These are phyloP conservation scores for Camellia lanceoleosa DNA, from an alignment of 148 eudicot genomes.

Conservation along the genomic window DNA sequence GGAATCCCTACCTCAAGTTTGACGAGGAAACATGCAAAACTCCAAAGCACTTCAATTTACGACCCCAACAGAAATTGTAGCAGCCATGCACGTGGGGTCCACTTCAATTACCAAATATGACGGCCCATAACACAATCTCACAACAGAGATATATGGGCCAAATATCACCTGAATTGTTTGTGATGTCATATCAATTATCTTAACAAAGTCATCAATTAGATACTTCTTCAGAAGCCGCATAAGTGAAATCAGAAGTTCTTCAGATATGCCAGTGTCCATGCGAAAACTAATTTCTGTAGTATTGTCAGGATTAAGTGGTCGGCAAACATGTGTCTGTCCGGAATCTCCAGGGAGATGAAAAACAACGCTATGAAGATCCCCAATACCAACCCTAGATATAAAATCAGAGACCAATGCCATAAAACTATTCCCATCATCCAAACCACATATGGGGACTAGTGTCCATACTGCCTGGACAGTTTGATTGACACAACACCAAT, in stretches of 20 bases:
- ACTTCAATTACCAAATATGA: too few species aligned
- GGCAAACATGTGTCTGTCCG: slow-evolving; percentile 38
- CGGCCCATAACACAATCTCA: too few species aligned
- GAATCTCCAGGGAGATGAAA: slow-evolving; percentile 75
- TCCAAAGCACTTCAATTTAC: too few species aligned
- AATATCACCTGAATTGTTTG: slow-evolving; percentile 83
- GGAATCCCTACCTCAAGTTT: too few species aligned
- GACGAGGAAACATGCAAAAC: too few species aligned
- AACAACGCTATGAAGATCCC: slow-evolving; percentile 92
- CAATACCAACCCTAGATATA: slow-evolving; percentile 88
- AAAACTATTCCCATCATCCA: slow-evolving; percentile 55
- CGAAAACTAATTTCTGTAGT: slow-evolving; percentile 32
- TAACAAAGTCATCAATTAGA: slow-evolving; percentile 89
- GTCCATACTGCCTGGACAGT: slow-evolving; percentile 87
- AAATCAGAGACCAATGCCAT: slow-evolving; percentile 81
- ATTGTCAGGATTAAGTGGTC: slow-evolving; percentile 28
- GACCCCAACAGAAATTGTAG: too few species aligned
- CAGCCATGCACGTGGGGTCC: too few species aligned
- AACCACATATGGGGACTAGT: slow-evolving; percentile 70
- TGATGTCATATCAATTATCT: slow-evolving; percentile 75
- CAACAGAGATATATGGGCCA: too few species aligned
- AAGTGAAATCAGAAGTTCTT: slow-evolving; percentile 58
- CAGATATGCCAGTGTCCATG: slow-evolving; percentile 55
- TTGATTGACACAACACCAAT: slow-evolving; percentile 56
- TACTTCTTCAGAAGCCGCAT: slow-evolving; percentile 85